These are phyloP conservation scores for Blastocystis sp. DNA, from an alignment of 352 stramenopile species.

Conservation along the genomic window DNA sequence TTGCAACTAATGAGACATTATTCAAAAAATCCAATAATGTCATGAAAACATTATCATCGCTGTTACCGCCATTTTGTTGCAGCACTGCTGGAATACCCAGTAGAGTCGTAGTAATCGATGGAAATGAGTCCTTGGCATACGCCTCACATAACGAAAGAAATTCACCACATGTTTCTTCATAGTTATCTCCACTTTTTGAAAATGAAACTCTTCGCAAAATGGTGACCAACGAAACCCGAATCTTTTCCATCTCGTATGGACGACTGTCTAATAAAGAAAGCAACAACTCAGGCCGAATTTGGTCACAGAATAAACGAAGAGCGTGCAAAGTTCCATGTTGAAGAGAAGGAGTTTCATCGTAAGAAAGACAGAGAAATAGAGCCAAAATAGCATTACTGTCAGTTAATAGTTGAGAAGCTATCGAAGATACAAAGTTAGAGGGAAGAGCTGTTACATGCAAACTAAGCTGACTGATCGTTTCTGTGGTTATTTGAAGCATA, in stretches of 20 bases:
- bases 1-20: background rate
- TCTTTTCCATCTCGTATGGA: background rate
- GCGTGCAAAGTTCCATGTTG: background rate
- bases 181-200: background rate
- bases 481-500: background rate
- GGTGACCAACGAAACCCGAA: background rate
- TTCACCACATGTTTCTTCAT: no score
- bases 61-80: background rate
- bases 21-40: background rate
- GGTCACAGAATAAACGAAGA: background rate
- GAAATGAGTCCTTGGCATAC: background rate
- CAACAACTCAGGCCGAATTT: background rate
- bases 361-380: background rate
- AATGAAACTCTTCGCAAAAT: background rate
- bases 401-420: slow-evolving; percentile 4
- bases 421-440: background rate
- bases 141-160: background rate
- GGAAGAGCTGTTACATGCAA: background rate
- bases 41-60: background rate
- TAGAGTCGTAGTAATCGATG: background rate
- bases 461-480: background rate
- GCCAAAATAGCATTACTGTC: background rate
- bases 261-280: slow-evolving; percentile 4
- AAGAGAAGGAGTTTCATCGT: background rate
- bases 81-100: background rate